Evolutionary conservation across 306 rosid species (phyloP), one percentile per base, ranked within the genome.

Genomic region (Styphnolobium japonicum): DNA sequence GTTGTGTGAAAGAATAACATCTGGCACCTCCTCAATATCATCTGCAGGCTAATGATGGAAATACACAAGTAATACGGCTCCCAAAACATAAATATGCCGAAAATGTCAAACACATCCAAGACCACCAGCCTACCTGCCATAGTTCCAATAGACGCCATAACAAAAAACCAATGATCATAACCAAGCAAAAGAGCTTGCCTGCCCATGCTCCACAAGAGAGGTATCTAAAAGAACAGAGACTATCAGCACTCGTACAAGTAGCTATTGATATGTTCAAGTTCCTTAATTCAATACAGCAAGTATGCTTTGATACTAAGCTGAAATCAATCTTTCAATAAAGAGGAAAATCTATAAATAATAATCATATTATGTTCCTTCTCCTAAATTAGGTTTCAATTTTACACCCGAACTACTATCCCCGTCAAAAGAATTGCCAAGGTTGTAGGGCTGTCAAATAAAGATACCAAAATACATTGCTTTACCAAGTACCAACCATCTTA

Each of bases 171-270:
- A 94, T 86, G 39, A 90, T 80, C 98, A 94, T 90, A 67, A 88
- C 97, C 87, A 94, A 83, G 88, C 94, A 90, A 86, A 92, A 92
- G 66, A 92, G 88, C 85, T 94, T 92, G 69, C 97, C 97, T 6
- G 93, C 98, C 93, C 97, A 94, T 4, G 93, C 75, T 82, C 98
- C 98, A 78, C 97, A 91, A 1, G 81, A 84, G 76, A 91, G 98
- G 82, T 91, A 91, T 70, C 98, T 94, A 77, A 53, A 64, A 72
- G 48, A 87, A 71, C 34, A 63, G 12, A 83, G 45, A 52, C 36
- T 39, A 48, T 85, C 57, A 85, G 76, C 53, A 64, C 6, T 39
- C 19, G 29, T 42, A 46, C 4, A 51, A 76, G 51, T 62, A 40
- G 43, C 63, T 18, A 48, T 7, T 31, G 42, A 9, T 14, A 14